A percentile compares a stretch with the other conserved stretches of the same genome.
Conservation (phyloP, 495 filamentous ascomycete genomes). For the Cryomyces minteri region DNA sequence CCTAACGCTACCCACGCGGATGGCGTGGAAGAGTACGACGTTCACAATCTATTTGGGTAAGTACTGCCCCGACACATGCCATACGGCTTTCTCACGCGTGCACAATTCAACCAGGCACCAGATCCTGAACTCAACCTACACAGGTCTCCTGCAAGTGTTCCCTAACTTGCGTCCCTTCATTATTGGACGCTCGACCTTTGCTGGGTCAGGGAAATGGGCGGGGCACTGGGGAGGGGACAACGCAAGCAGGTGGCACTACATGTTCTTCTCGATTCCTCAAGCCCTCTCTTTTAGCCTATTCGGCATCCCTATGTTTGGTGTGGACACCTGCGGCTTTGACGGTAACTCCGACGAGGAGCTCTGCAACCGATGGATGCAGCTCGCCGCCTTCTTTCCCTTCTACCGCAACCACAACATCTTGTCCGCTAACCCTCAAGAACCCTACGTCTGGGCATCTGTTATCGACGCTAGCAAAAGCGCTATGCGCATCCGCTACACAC, state of each 20-base stretch:
- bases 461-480: constrained; percentile 8
- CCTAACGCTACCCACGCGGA: constrained; percentile 66
- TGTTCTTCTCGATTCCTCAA: constrained; percentile 69
- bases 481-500: constrained; percentile 13
- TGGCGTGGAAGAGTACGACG: constrained; percentile 58
- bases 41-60: constrained; percentile 37
- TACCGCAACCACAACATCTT: constrained; percentile 16
- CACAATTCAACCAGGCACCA: constrained; percentile 35
- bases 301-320: constrained; percentile 73
- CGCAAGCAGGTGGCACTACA: constrained; percentile 38
- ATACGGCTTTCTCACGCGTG: no score
- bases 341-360: constrained; percentile 50
- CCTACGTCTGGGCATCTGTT: constrained; percentile 10
- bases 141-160: constrained; percentile 44
- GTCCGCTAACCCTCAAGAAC: constrained; percentile 10
- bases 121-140: constrained; percentile 64
- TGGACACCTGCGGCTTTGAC: constrained; percentile 56
- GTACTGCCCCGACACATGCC: not conserved
- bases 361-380: constrained; percentile 17
- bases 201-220: constrained; percentile 60
- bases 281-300: constrained; percentile 64
- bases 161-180: constrained; percentile 63
- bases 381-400: constrained; percentile 14
- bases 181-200: constrained; percentile 69
- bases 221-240: constrained; percentile 89